Evolutionary conservation across 2,329 filamentous ascomycete genomes (phyloP).

Genomic region (Pyrenophora teres): DNA sequence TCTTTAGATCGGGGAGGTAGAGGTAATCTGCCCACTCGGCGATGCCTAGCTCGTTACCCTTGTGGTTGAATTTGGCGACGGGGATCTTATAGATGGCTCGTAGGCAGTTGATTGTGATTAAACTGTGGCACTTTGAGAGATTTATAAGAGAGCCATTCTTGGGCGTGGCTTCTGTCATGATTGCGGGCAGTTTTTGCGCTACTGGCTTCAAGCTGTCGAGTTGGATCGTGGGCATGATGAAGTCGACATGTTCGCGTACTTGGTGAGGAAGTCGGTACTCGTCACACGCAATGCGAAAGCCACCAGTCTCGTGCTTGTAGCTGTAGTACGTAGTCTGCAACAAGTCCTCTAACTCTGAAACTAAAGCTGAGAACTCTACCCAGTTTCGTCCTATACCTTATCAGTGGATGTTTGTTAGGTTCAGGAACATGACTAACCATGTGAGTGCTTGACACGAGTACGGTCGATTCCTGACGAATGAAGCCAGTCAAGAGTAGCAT

Average conservation of each 20-base stretch:
- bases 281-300: constrained; percentile 22
- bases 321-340: constrained; percentile 22
- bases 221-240: constrained; percentile 23
- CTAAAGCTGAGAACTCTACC: constrained; percentile 16
- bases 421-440: constrained; percentile 3
- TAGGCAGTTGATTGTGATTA: constrained; percentile 24
- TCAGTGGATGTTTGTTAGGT: background rate
- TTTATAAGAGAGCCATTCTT: constrained; percentile 12
- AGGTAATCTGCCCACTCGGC: constrained; percentile 52
- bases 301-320: constrained; percentile 20
- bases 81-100: constrained; percentile 27
- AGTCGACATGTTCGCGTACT: constrained; percentile 23
- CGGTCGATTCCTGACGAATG: constrained; percentile 16
- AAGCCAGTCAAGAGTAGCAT: constrained; percentile 22
- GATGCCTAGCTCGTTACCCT: constrained; percentile 34
- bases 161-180: constrained; percentile 1
- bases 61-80: constrained; percentile 21
- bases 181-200: constrained; percentile 8
- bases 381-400: constrained; percentile 14
- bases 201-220: constrained; percentile 20
- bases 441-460: constrained; percentile 18
- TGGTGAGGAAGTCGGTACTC: constrained; percentile 19
- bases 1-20: constrained; percentile 52
- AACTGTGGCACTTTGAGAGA: constrained; percentile 12
- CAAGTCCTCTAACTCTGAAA: constrained; percentile 18